Evolutionary conservation across 257 asterid species (phyloP).

Genomic region (Przewalskia tangutica): DNA sequence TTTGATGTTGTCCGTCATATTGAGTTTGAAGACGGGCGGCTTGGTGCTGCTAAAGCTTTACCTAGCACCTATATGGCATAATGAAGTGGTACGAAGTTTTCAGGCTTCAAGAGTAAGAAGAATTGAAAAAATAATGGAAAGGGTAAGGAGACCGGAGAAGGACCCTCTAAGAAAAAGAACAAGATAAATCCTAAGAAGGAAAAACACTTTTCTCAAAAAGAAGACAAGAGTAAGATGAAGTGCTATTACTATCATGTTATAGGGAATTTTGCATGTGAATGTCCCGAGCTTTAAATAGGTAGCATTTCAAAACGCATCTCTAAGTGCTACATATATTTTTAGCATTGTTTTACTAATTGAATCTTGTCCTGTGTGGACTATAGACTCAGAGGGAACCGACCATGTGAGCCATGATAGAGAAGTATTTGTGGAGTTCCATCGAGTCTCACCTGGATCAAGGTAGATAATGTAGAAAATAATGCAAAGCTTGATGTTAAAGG

Average conservation of each 20-base stretch:
- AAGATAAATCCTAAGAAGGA: background rate
- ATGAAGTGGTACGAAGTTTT: background rate
- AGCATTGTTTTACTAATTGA: background rate
- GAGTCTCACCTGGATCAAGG: background rate
- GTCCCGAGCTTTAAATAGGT: background rate
- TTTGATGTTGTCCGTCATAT: background rate
- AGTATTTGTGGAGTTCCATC: background rate
- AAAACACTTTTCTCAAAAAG: too few relatives aligned
- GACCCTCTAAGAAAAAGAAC: background rate
- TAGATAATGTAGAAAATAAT: background rate
- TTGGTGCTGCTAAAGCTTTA: background rate
- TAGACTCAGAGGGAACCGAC: background rate
- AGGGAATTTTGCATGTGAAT: background rate
- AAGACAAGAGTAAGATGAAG: background rate
- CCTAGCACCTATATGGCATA: background rate
- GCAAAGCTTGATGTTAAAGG: background rate
- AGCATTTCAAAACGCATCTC: background rate
- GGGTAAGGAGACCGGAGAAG: background rate
- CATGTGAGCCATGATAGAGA: background rate
- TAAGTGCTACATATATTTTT: background rate
- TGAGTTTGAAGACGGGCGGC: background rate
- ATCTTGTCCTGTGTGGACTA: background rate
- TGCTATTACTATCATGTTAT: background rate
- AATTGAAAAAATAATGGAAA: background rate
- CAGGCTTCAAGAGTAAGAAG: background rate